phyloP scores from a whole-genome alignment of 768 basidiomycete species.

The Russula sp. region DNA sequence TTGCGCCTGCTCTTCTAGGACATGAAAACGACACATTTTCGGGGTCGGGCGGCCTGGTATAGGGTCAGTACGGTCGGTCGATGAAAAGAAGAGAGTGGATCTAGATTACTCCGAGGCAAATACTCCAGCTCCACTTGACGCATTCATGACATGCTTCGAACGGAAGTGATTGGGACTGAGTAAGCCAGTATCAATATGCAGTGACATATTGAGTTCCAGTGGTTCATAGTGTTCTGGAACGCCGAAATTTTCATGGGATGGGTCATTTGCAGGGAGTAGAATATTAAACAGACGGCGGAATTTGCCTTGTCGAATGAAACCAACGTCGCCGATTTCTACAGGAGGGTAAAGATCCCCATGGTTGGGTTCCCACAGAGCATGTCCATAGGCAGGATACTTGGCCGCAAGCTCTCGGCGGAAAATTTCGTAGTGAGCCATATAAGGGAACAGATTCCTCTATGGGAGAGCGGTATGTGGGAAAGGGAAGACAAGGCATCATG shows the following conservation, averaged over 20 bases:
- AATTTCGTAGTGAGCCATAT: conserved; percentile 1
- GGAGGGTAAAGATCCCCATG: neutral
- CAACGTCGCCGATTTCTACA: neutral
- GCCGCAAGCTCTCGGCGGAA: neutral
- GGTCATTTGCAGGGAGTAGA: neutral
- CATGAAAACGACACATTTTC: neutral
- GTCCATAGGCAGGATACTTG: neutral
- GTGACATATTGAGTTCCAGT: neutral
- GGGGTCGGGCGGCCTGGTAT: neutral
- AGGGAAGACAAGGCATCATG: too few species aligned
- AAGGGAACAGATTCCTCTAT: too few species aligned
- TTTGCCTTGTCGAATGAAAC: neutral
- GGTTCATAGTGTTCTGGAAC: neutral
- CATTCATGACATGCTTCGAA: neutral
- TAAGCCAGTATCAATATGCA: neutral
- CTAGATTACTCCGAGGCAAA: neutral
- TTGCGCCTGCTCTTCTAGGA: neutral
- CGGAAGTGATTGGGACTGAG: neutral
- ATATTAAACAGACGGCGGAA: neutral
- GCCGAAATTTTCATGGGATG: neutral
- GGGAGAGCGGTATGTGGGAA: too few species aligned
- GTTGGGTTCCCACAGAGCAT: neutral
- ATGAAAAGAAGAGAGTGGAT: too few species aligned
- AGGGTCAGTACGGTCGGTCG: too few species aligned
- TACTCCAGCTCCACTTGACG: neutral